Evolutionary conservation across 306 rosid species (phyloP), one percentile per base, ranked within the genome.

Genomic region (Fragaria vesca): DNA sequence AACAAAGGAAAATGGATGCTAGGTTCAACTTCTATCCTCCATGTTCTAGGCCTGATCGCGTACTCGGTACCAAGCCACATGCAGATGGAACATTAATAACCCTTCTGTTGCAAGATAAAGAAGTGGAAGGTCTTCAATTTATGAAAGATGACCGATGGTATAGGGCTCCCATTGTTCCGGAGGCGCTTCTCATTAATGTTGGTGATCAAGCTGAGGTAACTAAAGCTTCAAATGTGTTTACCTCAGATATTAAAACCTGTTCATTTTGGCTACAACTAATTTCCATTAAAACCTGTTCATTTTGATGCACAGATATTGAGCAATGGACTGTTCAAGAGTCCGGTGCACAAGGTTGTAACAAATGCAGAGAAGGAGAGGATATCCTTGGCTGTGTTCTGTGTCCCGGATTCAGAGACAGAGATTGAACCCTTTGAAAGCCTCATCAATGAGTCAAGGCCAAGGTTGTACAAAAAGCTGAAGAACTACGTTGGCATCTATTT

Each of bases 71-170:
- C 17, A 67, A 60, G 62, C 66, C 80, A 20, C 83, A 80, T 45
- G 58, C 50, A 1, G 83, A 80, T 8, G 60, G 75, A 6, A 7
- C 83, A 8, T 16, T 71, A 66, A 73, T 80, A 60, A 80, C 83
- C 75, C 11, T 54, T 42, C 10, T 73, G 15, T 80, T 80, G 75
- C 76, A 80, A 61, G 83, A 80, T 63, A 46, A 84, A 69, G 85
- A 86, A 71, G 65, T 58, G 30, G 34, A 58, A 58, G 34, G 65
- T 24, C 65, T 58, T 61, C 67, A 61, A 13, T 26, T 26, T 12
- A 18, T 61, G 3, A 61, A 13, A 28, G 67, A 61, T 15, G 38
- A 30, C 15, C 9, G 30, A 30, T 62, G 68, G 68, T 62, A 28
- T 30, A 62, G n/a, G 6, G 66, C 42, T 30, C 68, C 42, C 0